phyloP scores from a whole-genome alignment of 768 basidiomycete species.

The Leccinum pellstonianum region DNA sequence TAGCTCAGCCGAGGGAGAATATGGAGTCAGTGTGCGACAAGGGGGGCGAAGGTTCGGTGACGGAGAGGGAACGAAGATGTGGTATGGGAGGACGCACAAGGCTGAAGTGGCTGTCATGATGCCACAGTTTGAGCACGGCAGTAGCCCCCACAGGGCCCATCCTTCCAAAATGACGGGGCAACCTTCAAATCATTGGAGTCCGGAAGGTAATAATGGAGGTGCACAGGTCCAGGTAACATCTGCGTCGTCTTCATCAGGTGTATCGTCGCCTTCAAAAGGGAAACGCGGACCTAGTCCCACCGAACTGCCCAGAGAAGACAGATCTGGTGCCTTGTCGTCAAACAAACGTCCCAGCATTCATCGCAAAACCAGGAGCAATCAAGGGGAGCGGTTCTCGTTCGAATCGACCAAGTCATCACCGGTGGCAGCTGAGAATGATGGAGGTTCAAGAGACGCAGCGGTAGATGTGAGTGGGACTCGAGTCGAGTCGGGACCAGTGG shows the following conservation, averaged over 20 bases:
- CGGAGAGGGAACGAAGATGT: conserved; percentile 8
- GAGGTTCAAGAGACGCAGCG: conserved; percentile 2
- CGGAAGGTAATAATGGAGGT: conserved; percentile 7
- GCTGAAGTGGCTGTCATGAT: not conserved
- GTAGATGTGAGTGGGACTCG: conserved; percentile 3
- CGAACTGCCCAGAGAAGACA: conserved; percentile 62
- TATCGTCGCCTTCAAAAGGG: conserved; percentile 41
- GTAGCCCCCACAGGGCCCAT: conserved; percentile 5
- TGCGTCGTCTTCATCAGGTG: conserved; percentile 16
- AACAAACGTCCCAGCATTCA: conserved; percentile 71
- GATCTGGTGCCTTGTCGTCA: conserved; percentile 51
- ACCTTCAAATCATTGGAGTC: conserved; percentile 1
- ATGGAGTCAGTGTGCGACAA: conserved; percentile 5
- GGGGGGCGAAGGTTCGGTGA: conserved; percentile 20
- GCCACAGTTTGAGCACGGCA: conserved; percentile 1
- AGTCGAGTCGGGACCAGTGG: conserved; percentile 7
- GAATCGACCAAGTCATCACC: conserved; percentile 12
- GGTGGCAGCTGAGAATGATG: conserved; percentile 8
- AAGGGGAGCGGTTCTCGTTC: conserved; percentile 12
- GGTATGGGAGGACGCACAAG: conserved; percentile 4
- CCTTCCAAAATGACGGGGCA: conserved; percentile 9
- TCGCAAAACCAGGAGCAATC: conserved; percentile 32
- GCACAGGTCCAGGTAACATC: conserved; percentile 5
- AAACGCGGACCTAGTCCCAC: conserved; percentile 75
- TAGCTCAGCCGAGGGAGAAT: conserved; percentile 14